phyloP scores from a whole-genome alignment of 139 green algal genomes.

The Tetradesmus obliquus region DNA sequence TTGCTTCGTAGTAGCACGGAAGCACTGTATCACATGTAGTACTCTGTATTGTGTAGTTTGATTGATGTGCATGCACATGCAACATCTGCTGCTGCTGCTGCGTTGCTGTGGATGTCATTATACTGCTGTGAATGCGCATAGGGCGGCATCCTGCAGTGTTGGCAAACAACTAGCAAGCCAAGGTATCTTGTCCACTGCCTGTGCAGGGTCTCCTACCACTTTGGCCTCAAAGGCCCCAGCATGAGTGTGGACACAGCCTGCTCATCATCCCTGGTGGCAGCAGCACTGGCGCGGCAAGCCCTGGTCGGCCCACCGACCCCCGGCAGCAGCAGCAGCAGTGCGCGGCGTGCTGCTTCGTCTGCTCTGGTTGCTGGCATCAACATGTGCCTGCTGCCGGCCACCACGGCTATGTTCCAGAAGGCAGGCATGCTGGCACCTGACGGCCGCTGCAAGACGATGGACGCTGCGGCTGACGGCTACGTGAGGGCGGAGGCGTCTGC shows the following conservation, averaged over 20 bases:
- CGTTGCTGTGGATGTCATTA: too few relatives aligned
- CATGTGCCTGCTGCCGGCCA: slow-evolving; percentile 75
- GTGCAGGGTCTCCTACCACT: slow-evolving; percentile 76
- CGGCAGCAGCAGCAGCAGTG: neutral
- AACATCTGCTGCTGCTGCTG: too few relatives aligned
- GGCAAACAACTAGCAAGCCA: too few relatives aligned
- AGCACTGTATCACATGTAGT: too few relatives aligned
- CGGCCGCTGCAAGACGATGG: slow-evolving; percentile 89
- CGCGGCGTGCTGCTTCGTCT: neutral
- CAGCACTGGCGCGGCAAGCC: slow-evolving; percentile 59
- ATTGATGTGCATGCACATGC: too few relatives aligned
- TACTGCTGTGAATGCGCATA: too few relatives aligned
- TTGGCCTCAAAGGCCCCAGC: slow-evolving; percentile 73
- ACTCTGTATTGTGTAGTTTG: too few relatives aligned
- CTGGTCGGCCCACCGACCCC: neutral
- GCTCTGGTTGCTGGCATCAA: slow-evolving; percentile 82
- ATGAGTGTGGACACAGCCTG: slow-evolving; percentile 87
- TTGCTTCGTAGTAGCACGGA: neutral
- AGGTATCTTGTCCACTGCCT: too few relatives aligned
- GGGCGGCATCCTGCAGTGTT: too few relatives aligned
- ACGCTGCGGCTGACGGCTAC: slow-evolving; percentile 86
- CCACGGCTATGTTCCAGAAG: slow-evolving; percentile 78
- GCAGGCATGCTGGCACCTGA: slow-evolving; percentile 57
- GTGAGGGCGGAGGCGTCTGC: slow-evolving; percentile 64
- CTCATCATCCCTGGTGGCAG: slow-evolving; percentile 88